These are phyloP conservation scores for Ophiocordyceps sinensis DNA, from an alignment of 2,329 filamentous ascomycete species.

Conservation along the genomic window DNA sequence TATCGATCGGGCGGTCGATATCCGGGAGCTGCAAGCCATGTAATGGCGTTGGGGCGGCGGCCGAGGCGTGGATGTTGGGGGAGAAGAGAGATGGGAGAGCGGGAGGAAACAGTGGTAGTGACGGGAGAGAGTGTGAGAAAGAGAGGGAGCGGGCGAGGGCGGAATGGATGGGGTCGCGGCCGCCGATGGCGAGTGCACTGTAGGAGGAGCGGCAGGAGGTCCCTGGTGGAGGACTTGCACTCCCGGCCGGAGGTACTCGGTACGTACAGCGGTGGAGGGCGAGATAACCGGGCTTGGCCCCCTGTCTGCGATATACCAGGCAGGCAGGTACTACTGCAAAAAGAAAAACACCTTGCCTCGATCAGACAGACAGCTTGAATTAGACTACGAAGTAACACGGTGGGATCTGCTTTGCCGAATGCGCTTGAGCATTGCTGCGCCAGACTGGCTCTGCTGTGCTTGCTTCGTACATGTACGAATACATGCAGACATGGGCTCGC, in stretches of 20 bases:
- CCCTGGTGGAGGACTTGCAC: constrained; percentile 4
- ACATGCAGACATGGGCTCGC: no score
- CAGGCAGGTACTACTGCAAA: no score
- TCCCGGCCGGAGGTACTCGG: not conserved
- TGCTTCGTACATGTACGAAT: no score
- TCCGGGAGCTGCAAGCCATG: constrained; percentile 3
- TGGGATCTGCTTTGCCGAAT: no score
- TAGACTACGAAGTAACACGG: no score
- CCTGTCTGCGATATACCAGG: no score
- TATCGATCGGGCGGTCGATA: constrained; percentile 2
- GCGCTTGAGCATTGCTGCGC: no score
- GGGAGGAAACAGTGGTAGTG: not conserved
- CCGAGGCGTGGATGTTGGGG: constrained; percentile 10
- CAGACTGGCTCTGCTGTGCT: no score
- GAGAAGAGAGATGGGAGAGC: not conserved
- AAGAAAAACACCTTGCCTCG: no score
- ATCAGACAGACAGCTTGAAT: no score
- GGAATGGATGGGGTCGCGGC: constrained; percentile 11
- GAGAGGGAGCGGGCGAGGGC: constrained; percentile 7
- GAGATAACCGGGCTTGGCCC: no score
- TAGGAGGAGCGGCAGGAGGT: constrained; percentile 10
- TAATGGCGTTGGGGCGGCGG: constrained; percentile 5
- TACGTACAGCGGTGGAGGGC: no score
- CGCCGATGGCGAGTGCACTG: constrained; percentile 7
- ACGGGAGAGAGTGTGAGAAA: constrained; percentile 1